Evolutionary conservation across 106 monocot species (phyloP).

Genomic region (Alisma plantagoaquatica): DNA sequence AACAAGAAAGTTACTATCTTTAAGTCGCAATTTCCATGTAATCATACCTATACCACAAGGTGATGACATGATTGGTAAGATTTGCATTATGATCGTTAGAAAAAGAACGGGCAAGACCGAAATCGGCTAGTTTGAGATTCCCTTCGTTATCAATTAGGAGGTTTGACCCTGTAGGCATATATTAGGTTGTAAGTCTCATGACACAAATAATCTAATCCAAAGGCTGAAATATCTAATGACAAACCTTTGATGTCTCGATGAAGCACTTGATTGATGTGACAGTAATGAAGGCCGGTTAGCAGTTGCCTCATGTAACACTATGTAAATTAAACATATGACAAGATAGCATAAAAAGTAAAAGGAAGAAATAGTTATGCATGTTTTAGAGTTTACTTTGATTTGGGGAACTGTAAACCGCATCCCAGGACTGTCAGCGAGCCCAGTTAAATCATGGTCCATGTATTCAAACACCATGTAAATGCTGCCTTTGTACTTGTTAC

Average conservation of each 20-base stretch:
- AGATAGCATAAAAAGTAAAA: neutral
- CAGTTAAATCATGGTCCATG: conserved; percentile 99
- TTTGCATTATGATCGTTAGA: conserved; percentile 87
- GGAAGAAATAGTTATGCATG: neutral
- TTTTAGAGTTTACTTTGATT: conserved; percentile 57
- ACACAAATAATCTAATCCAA: neutral
- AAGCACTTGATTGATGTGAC: conserved; percentile 96
- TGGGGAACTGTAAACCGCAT: conserved; percentile 92
- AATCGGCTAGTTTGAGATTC: conserved; percentile 97
- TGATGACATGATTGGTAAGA: conserved; percentile 93
- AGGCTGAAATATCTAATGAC: neutral
- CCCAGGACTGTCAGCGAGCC: conserved; percentile 80
- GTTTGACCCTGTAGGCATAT: conserved; percentile 75
- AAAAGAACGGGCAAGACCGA: conserved; percentile 94
- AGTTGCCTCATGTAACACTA: conserved; percentile 98
- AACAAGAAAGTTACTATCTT: conserved; percentile 1
- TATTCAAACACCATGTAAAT: conserved; percentile 99
- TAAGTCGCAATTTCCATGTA: too few species aligned
- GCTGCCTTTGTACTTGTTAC: conserved; percentile 89
- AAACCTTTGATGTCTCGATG: conserved; percentile 98
- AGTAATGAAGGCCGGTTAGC: conserved; percentile 92
- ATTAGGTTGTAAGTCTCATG: too few species aligned
- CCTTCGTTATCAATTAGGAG: conserved; percentile 96
- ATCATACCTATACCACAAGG: conserved; percentile 99
- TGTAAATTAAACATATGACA: neutral